Conservation (phyloP, 2,329 filamentous ascomycete genomes). For the Fusarium ramigenum region DNA sequence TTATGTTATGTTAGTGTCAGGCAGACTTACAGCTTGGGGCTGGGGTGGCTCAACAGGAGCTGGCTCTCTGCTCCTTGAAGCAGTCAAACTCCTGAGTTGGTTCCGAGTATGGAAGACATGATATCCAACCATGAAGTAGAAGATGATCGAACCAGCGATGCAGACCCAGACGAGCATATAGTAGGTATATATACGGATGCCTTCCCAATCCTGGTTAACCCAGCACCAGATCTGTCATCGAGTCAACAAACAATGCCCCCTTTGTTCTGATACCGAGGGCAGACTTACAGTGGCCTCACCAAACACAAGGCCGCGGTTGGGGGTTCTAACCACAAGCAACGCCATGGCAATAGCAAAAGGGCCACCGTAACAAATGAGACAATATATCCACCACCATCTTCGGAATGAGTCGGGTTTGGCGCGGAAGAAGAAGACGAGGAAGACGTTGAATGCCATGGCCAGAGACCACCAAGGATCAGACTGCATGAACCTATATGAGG, state of each 20-base stretch:
- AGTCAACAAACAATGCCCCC: background rate
- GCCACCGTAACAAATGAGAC: slow-evolving; percentile 74
- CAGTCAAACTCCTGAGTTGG: slow-evolving; percentile 62
- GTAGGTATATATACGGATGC: slow-evolving; percentile 68
- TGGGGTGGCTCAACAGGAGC: slow-evolving; percentile 47
- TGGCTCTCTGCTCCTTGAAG: slow-evolving; percentile 45
- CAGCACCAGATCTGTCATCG: slow-evolving; percentile 68
- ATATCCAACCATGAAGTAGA: slow-evolving; percentile 67
- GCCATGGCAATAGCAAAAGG: slow-evolving; percentile 74
- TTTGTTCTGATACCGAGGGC: background rate
- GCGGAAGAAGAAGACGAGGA: slow-evolving; percentile 72
- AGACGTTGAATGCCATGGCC: slow-evolving; percentile 85
- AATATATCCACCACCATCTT: slow-evolving; percentile 77
- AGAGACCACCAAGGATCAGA: slow-evolving; percentile 81
- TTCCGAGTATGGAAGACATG: slow-evolving; percentile 69
- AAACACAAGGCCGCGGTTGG: slow-evolving; percentile 55
- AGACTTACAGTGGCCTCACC: slow-evolving; percentile 65
- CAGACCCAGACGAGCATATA: slow-evolving; percentile 71
- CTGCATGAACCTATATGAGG: slow-evolving; percentile 72
- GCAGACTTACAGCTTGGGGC: background rate
- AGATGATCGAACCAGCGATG: slow-evolving; percentile 62
- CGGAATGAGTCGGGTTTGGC: slow-evolving; percentile 73
- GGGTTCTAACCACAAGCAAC: slow-evolving; percentile 65
- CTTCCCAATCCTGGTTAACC: slow-evolving; percentile 64
- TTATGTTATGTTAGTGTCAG: accelerated